These are phyloP conservation scores for Aspergillus brunneoviolaceus DNA, from an alignment of 2,329 filamentous ascomycete species.

Conservation along the genomic window DNA sequence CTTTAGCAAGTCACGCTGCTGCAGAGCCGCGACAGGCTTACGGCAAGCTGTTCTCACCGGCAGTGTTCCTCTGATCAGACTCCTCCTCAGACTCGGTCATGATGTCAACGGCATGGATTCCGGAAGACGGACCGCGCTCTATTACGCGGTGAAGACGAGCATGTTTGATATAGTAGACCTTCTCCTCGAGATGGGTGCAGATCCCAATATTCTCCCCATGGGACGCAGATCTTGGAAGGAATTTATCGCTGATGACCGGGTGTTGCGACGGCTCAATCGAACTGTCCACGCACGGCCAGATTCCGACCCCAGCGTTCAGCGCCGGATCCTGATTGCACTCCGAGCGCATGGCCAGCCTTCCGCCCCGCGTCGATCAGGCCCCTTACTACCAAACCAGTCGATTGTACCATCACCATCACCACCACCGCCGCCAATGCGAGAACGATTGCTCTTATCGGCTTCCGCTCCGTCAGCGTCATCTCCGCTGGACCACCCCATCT, in stretches of 20 bases:
- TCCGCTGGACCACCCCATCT: neutral
- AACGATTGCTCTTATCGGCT: neutral
- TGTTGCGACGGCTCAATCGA: slow-evolving; percentile 22
- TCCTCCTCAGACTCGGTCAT: slow-evolving; percentile 24
- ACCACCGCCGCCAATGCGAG: neutral
- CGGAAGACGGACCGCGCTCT: slow-evolving; percentile 28
- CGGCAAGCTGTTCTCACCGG: slow-evolving; percentile 24
- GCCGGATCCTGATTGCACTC: slow-evolving; percentile 8
- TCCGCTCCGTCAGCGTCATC: slow-evolving; percentile 1
- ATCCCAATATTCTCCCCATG: slow-evolving; percentile 24
- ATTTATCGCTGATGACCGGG: slow-evolving; percentile 20
- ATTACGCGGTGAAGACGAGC: slow-evolving; percentile 25
- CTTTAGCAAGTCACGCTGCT: slow-evolving; percentile 30
- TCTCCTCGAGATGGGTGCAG: slow-evolving; percentile 27
- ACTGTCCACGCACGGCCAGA: slow-evolving; percentile 17
- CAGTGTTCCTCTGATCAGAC: slow-evolving; percentile 21
- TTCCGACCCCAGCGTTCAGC: slow-evolving; percentile 9
- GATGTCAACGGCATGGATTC: slow-evolving; percentile 25
- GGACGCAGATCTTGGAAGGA: slow-evolving; percentile 28
- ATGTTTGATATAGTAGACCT: slow-evolving; percentile 24
- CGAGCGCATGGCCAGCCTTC: slow-evolving; percentile 7
- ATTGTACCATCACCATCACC: slow-evolving; percentile 3
- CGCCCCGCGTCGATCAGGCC: slow-evolving; percentile 1
- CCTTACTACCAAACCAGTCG: slow-evolving; percentile 4
- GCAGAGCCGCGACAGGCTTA: slow-evolving; percentile 25